phyloP scores from a whole-genome alignment of 257 asterid genomes.

The Solanum arcanum region DNA sequence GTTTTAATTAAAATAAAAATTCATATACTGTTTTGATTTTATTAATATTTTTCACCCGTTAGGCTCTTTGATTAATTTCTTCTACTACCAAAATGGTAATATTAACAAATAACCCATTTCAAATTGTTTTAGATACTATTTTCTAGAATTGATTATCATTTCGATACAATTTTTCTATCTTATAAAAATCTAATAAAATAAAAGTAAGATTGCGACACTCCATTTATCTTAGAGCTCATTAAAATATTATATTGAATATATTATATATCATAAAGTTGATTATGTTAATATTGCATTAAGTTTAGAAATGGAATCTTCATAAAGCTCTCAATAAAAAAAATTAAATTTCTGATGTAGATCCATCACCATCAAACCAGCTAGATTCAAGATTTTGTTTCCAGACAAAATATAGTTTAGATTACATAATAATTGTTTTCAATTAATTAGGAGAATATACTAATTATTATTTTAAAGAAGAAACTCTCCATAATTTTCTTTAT shows the following conservation, averaged over 20 bases:
- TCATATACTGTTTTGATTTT: no score
- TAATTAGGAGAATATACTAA: background rate
- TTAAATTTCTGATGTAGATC: background rate
- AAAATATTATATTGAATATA: no score
- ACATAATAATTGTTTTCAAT: background rate
- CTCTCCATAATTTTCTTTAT: background rate
- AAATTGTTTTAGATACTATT: no score
- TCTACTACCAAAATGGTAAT: no score
- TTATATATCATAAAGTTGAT: background rate
- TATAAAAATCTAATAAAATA: no score
- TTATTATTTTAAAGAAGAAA: background rate
- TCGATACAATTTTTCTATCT: background rate
- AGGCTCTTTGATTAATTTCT: no score
- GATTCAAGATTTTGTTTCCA: background rate
- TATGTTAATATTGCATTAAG: background rate
- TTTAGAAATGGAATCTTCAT: background rate
- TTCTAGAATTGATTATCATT: no score
- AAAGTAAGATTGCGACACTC: no score
- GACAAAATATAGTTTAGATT: background rate
- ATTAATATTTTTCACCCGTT: no score
- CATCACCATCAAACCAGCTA: background rate
- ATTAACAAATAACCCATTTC: background rate
- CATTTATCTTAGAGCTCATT: no score
- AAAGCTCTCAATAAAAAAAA: background rate
- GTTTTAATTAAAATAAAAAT: no score